These are phyloP conservation scores for Solanum pennellii DNA, from an alignment of 257 asterid genomes.

Conservation along the genomic window DNA sequence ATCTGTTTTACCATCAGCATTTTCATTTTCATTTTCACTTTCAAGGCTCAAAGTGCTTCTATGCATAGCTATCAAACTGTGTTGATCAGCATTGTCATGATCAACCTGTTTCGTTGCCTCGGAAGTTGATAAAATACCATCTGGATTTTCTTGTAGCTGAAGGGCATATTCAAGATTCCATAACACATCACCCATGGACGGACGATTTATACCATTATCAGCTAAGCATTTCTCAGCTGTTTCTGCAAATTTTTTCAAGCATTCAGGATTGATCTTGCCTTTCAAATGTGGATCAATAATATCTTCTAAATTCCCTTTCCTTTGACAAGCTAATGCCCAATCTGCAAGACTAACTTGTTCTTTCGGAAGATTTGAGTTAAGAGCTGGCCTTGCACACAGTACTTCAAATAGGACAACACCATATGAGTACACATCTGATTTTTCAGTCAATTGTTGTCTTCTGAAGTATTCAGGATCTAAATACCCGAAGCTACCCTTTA, in stretches of 20 bases:
- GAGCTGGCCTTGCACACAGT: conserved; percentile 60
- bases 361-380: conserved; percentile 61
- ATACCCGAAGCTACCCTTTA: conserved; percentile 83
- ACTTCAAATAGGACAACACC: conserved; percentile 90
- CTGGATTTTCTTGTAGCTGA: conserved; percentile 45
- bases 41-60: conserved; percentile 52
- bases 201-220: conserved; percentile 61
- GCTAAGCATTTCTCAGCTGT: conserved; percentile 73
- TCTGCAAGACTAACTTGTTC: conserved; percentile 88
- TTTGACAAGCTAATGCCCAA: conserved; percentile 55
- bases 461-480: conserved; percentile 77
- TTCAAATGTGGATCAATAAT: conserved; percentile 60
- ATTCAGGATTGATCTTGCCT: conserved; percentile 48
- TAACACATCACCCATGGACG: conserved; percentile 72
- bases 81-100: conserved; percentile 24
- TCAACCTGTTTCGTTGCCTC: conserved; percentile 2
- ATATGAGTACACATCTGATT: conserved; percentile 77
- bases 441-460: conserved; percentile 70
- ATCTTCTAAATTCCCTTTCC: conserved; percentile 44
- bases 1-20: conserved; percentile 9
- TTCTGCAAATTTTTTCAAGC: conserved; percentile 49
- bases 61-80: conserved; percentile 61
- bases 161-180: conserved; percentile 72
- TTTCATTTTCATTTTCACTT: conserved; percentile 44
- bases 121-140: not conserved